phyloP scores from a whole-genome alignment of 495 filamentous ascomycete species.

The Astrothelium subdiscretum region DNA sequence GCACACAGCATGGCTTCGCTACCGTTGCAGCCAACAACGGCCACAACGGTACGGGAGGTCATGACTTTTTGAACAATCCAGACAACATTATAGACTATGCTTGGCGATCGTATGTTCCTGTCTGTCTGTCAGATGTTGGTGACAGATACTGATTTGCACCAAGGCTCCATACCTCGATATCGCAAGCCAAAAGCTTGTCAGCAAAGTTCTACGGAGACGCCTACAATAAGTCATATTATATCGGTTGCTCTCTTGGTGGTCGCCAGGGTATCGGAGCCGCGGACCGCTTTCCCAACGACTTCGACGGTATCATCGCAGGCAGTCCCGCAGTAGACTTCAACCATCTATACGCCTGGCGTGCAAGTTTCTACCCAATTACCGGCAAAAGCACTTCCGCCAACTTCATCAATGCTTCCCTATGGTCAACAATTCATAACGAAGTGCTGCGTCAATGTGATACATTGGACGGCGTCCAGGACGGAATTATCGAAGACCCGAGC shows the following conservation, averaged over 20 bases:
- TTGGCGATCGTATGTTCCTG: slow-evolving; percentile 24
- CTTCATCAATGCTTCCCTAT: slow-evolving; percentile 19
- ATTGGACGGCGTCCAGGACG: slow-evolving; percentile 20
- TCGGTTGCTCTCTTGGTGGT: slow-evolving; percentile 47
- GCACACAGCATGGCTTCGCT: slow-evolving; percentile 39
- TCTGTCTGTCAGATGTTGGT: not conserved
- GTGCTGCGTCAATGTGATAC: slow-evolving; percentile 22
- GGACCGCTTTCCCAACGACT: slow-evolving; percentile 40
- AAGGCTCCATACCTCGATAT: slow-evolving; percentile 32
- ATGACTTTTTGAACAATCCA: slow-evolving; percentile 38
- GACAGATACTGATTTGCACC: slow-evolving; percentile 5
- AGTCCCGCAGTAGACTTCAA: slow-evolving; percentile 32
- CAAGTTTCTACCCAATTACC: slow-evolving; percentile 39
- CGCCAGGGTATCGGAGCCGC: slow-evolving; percentile 41
- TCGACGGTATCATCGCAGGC: slow-evolving; percentile 35
- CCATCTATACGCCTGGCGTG: slow-evolving; percentile 43
- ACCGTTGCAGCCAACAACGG: slow-evolving; percentile 32
- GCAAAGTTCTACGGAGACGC: slow-evolving; percentile 35
- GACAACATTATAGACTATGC: slow-evolving; percentile 42
- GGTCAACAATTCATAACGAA: slow-evolving; percentile 20
- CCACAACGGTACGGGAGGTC: slow-evolving; percentile 29
- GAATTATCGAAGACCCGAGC: slow-evolving; percentile 23
- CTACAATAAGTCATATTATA: slow-evolving; percentile 40
- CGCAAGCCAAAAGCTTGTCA: slow-evolving; percentile 37
- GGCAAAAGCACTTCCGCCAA: slow-evolving; percentile 23